These are phyloP conservation scores for Phytophthora melonis DNA, from an alignment of 352 stramenopile genomes.

Conservation along the genomic window DNA sequence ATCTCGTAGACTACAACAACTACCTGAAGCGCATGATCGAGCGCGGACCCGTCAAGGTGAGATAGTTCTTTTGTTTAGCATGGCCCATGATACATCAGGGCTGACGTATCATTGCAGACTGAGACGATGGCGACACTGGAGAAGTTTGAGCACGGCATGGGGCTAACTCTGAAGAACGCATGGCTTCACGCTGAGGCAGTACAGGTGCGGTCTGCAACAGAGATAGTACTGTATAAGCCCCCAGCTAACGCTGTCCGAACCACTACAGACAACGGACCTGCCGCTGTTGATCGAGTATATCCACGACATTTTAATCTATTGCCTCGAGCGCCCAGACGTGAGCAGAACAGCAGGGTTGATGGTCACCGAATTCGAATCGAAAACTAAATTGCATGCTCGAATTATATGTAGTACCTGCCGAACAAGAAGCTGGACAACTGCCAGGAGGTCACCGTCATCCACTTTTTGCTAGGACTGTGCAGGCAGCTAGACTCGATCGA, in stretches of 20 bases:
- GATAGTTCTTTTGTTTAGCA: not conserved
- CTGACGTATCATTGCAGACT: not conserved
- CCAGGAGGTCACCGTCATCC: conserved; percentile 89
- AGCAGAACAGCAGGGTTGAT: not conserved
- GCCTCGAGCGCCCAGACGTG: conserved; percentile 74
- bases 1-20: conserved; percentile 85
- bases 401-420: conserved; percentile 56
- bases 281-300: conserved; percentile 92
- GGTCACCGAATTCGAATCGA: not conserved
- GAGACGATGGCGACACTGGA: conserved; percentile 77
- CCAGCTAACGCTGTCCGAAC: not conserved
- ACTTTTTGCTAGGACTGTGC: conserved; percentile 87
- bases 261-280: conserved; percentile 85
- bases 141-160: conserved; percentile 91
- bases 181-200: conserved; percentile 92
- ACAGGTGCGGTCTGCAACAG: conserved; percentile 46
- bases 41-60: conserved; percentile 72
- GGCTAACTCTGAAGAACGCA: conserved; percentile 89
- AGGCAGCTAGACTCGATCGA: conserved; percentile 88
- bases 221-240: not conserved
- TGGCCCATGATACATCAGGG: not conserved
- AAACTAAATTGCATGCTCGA: not conserved
- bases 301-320: conserved; percentile 85
- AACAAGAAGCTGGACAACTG: conserved; percentile 81
- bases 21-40: conserved; percentile 77